Evolutionary conservation across 2,329 filamentous ascomycete species (phyloP).

Genomic region (Botrytis aclada): DNA sequence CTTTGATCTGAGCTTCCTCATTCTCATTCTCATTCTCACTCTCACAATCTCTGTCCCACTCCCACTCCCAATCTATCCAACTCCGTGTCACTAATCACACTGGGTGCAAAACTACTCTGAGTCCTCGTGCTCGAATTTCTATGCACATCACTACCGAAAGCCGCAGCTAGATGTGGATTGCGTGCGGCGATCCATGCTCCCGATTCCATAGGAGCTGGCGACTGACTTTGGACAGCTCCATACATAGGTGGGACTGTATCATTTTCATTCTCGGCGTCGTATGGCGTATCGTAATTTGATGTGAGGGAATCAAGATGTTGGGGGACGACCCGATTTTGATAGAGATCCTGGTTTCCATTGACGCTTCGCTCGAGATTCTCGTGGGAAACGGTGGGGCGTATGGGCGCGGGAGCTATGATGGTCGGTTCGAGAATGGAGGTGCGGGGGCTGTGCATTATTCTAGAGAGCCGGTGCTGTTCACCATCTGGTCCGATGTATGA

Average conservation of each 20-base stretch:
- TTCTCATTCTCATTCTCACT: no score
- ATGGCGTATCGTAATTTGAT: not conserved
- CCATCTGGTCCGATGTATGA: conserved; percentile 14
- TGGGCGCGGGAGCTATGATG: conserved; percentile 1
- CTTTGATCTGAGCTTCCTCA: not conserved
- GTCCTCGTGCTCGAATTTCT: conserved; percentile 27
- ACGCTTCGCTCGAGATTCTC: conserved; percentile 5
- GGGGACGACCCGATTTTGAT: not conserved
- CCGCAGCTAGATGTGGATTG: not conserved
- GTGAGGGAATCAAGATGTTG: not conserved
- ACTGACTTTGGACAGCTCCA: not conserved
- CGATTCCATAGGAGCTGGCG: not conserved
- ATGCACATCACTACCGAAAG: not conserved
- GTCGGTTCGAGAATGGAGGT: conserved; percentile 5
- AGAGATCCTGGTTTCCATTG: not conserved
- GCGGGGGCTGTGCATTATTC: conserved; percentile 5
- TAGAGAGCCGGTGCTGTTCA: not conserved
- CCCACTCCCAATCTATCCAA: conserved; percentile 31
- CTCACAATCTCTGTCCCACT: conserved; percentile 22
- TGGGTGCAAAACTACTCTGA: conserved; percentile 26
- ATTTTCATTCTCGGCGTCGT: not conserved
- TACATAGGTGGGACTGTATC: not conserved
- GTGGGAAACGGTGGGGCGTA: conserved; percentile 8
- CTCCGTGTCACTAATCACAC: conserved; percentile 30
- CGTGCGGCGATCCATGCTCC: conserved; percentile 2